Evolutionary conservation across 176 grass and related monocot species (phyloP).

Genomic region (Avena atlantica): DNA sequence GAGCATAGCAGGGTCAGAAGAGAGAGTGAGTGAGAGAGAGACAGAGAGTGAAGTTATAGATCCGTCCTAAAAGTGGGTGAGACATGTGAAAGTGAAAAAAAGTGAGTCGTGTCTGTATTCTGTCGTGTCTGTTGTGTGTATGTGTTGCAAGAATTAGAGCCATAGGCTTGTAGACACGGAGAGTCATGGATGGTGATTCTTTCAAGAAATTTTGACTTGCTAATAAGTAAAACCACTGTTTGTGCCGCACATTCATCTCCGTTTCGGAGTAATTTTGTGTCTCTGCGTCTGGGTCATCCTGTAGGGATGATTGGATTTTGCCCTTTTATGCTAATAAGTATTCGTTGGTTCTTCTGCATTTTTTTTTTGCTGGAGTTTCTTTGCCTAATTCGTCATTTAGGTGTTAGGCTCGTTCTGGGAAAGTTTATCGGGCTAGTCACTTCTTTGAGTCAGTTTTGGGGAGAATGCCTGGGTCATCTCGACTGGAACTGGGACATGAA

Average conservation of each 20-base stretch:
- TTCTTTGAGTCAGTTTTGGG: too few relatives aligned
- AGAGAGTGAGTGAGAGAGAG: not conserved
- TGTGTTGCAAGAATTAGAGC: slow-evolving; percentile 40
- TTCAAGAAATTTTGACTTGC: slow-evolving; percentile 71
- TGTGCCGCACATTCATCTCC: slow-evolving; percentile 36
- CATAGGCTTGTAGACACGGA: slow-evolving; percentile 50
- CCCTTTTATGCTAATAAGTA: not conserved
- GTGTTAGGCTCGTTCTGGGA: not conserved
- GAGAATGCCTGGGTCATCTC: too few relatives aligned
- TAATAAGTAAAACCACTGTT: slow-evolving; percentile 62
- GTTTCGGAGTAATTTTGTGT: not conserved
- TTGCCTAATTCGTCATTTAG: not conserved
- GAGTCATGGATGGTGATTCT: slow-evolving; percentile 53
- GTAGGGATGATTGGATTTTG: not conserved
- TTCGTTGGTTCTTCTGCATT: not conserved
- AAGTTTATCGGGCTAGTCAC: not conserved
- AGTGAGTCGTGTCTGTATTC: slow-evolving; percentile 28
- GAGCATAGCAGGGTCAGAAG: slow-evolving; percentile 54
- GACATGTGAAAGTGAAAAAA: slow-evolving; percentile 43
- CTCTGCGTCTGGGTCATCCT: too few relatives aligned
- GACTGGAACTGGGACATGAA: too few relatives aligned
- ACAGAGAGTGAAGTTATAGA: slow-evolving; percentile 41
- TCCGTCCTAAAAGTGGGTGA: slow-evolving; percentile 49
- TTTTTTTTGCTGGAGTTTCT: not conserved
- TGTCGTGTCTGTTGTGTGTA: slow-evolving; percentile 28